Percentiles rank a stretch among this genome's conserved stretches.
Evolutionary conservation across 306 rosid species (phyloP).

Genomic region (Vicia sativa): DNA sequence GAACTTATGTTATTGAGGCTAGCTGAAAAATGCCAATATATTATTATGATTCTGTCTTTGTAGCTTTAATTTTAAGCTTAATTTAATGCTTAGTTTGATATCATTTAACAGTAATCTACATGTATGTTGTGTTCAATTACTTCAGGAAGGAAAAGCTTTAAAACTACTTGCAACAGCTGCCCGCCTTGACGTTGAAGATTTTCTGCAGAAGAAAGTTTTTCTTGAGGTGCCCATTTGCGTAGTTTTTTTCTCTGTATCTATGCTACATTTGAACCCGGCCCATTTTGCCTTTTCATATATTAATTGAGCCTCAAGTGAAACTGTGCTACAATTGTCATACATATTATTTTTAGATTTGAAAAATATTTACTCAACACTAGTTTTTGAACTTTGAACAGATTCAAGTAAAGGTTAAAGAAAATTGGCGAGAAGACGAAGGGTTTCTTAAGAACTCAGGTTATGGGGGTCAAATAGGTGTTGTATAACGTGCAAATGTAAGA

Average conservation of each 20-base stretch:
- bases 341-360: slow-evolving; percentile 8
- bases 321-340: slow-evolving; percentile 5
- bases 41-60: neutral
- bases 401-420: slow-evolving; percentile 88
- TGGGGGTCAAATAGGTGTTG: slow-evolving; percentile 75
- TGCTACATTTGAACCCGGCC: slow-evolving; percentile 23
- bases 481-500: slow-evolving; percentile 42
- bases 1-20: slow-evolving; percentile 3
- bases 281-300: slow-evolving; percentile 12
- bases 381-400: slow-evolving; percentile 67
- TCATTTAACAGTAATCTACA: slow-evolving; percentile 24
- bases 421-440: slow-evolving; percentile 93
- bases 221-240: slow-evolving; percentile 63
- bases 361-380: slow-evolving; percentile 31
- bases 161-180: slow-evolving; percentile 94
- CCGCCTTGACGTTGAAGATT: slow-evolving; percentile 85
- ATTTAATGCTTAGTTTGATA: neutral
- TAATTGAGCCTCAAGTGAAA: slow-evolving; percentile 16
- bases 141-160: slow-evolving; percentile 90
- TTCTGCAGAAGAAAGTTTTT: slow-evolving; percentile 89
- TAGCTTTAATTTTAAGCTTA: neutral
- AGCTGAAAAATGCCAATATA: neutral
- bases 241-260: neutral
- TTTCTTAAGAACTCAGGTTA: slow-evolving; percentile 82
- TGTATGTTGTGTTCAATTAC: slow-evolving; percentile 36